Base-by-base conservation (phyloP, 106 monocot genomes). In the Agapanthus africanus region DNA sequence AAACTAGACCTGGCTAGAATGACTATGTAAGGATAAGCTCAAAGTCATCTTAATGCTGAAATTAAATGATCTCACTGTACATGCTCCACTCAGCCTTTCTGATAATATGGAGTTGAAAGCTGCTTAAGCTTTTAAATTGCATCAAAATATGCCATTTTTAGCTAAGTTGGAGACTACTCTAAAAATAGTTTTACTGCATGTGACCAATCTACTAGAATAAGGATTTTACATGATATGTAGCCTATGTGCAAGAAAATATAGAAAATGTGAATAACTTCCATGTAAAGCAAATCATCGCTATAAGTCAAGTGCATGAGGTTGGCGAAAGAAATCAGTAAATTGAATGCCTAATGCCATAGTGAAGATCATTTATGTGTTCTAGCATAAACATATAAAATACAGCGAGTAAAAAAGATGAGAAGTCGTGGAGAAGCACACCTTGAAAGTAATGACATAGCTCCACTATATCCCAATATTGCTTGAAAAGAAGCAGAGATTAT, bases 401-500 rank as follows among this genome's bases (percentile, higher is more conserved):
- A 27, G 25, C 6, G 6, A 72, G 16, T 34, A 11, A 66, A 14
- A 39, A 14, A 25, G 37, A 49, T 42, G 54, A 11, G 39, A 52
- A 75, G 47, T 21, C 4, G 21, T 37, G 32, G 31, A 56, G 28
- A 59, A 68, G 25, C 61, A 65, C 54, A 91, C 95, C 88, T 95
- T 40, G 82, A 81, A 35, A 95, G 72, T 36, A 91, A 54, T 27
- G 95, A 85, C 83, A 91, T 88, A 33, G 84, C 36, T 63, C 95
- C 95, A 75, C 59, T 88, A 40, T 95, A 95, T 62, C 95, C 95
- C 50, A 95, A 67, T 56, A 95, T 37, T 40, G 88, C 86, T 84
- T 95, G 95, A 76, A 95, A 91, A 62, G 86, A 81, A 47, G 91
- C 82, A 47, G 91, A 88, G 61, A 95, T 88, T 38, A 95, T 95